Base-by-base conservation (phyloP, 83 land plant species). In the Picea abies region DNA sequence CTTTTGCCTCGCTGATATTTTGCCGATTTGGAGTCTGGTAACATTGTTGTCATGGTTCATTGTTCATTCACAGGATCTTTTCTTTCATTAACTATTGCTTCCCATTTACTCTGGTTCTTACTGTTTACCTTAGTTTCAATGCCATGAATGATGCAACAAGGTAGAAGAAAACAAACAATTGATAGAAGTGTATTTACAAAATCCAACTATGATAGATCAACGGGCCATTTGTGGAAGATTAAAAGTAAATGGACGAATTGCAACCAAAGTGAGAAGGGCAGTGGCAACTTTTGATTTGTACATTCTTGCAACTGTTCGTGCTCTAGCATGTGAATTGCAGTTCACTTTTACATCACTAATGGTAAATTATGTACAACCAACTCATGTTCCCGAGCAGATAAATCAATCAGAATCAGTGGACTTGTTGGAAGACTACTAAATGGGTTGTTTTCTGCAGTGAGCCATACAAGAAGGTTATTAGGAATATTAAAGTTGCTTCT, bases 271-370 rank as follows among this genome's bases (percentile, higher is more conserved):
- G 71, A 91, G 92, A 77, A 97, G 98, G 44, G 96, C 97, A 76
- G 94, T 94, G 4, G 91, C 97, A 66, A 90, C 95, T 39, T 94
- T 96, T 89, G 98, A 96, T 87, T 94, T 97, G n/a, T 96, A 92
- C 90, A 91, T 94, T 78, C 69, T 96, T 60, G 98, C 94, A 83
- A 97, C 95, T 76, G 91, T 96, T 35, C 94, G 98, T 89, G 98
- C 98, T 72, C 80, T 96, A 82, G 90, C 97, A 49, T 96, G 95
- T 88, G 98, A 96, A 84, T 91, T 96, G 23, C 97, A 96, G 88
- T 85, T 92, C 64, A 86, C 98, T 62, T 84, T 92, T 69, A 82
- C 96, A 52, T 76, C 94, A 44, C 52, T 23, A 47, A 84, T 44
- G 65, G 85, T 49, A 62, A 37, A n/a, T 9, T 64, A 63, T 32